Evolutionary conservation across 495 filamentous ascomycete genomes (phyloP), one percentile per base, ranked within the genome.

Genomic region (Delitschia confertaspora): DNA sequence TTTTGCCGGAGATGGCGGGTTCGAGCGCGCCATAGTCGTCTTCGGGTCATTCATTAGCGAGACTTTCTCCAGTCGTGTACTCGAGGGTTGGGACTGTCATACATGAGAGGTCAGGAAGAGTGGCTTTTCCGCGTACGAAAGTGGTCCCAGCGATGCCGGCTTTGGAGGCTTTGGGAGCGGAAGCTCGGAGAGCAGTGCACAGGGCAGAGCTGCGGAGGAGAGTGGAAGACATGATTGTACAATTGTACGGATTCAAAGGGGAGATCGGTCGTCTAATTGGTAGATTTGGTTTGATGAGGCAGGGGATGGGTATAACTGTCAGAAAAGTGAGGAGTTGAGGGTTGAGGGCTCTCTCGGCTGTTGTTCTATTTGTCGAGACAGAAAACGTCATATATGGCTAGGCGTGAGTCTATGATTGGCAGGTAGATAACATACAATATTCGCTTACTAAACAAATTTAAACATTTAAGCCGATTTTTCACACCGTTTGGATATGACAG

Each of bases 41-140:
- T 69, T 23, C 21, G 9, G 13, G 19, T 11, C 1, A 26, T 30
- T 7, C 11, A 26, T 52, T 17, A 45, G 35, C 2, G 0, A n/a
- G 20, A 2, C 25, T 32, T n/a, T n/a, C n/a, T n/a, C n/a, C n/a
- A n/a, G 17, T 30, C 19, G 13, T 37, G 16, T 21, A 10, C 17
- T 23, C 14, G 16, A 21, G 6, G 6, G 14, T 16, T 37, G 31
- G 35, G 22, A 19, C 14, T 9, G n/a, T 65, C 82, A 51, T 76
- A 94, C 88, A 98, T 53, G 83, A 65, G n/a, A 98, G 78, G 60
- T 95, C 88, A 23, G 91, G 91, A 19, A 98, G 79, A 18, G 86
- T 94, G 32, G 85, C 89, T 71, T 95, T 96, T 63, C 79, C 78
- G 53, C 85, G 75, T 54, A 76, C 69, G 60, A 93, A 88, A 61